Evolutionary conservation across 305 asterid species (phyloP).

Genomic region (Striga hermonthica): DNA sequence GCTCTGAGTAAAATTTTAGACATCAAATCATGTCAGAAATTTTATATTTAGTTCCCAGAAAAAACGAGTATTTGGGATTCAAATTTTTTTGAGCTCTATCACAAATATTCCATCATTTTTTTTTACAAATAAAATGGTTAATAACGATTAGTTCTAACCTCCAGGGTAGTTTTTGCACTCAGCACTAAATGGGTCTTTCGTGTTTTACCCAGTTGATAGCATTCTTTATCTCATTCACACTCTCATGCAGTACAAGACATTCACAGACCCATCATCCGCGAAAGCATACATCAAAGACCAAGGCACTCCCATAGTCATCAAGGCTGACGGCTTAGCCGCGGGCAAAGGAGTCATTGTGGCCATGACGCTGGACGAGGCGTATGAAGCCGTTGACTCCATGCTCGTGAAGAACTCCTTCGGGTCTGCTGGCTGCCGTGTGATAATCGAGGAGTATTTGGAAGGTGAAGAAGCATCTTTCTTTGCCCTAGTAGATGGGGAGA

Average conservation of each 20-base stretch:
- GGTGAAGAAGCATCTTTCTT: slow-evolving; percentile 98
- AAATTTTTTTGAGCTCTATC: too few species aligned
- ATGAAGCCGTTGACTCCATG: slow-evolving; percentile 87
- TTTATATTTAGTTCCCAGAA: too few species aligned
- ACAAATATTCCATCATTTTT: too few species aligned
- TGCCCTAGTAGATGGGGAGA: slow-evolving; percentile 91
- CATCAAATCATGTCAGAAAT: too few species aligned
- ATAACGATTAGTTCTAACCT: too few species aligned
- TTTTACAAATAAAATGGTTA: too few species aligned
- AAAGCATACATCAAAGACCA: slow-evolving; percentile 68
- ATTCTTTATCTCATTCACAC: slow-evolving; percentile 12
- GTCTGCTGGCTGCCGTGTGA: slow-evolving; percentile 72
- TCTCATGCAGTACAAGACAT: slow-evolving; percentile 74
- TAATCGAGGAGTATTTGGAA: slow-evolving; percentile 83
- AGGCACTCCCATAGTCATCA: slow-evolving; percentile 86
- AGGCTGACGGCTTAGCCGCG: slow-evolving; percentile 96
- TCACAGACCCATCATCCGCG: slow-evolving; percentile 64
- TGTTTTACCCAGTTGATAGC: too few species aligned
- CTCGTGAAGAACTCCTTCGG: slow-evolving; percentile 77
- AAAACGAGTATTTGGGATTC: too few species aligned
- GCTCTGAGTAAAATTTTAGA: too few species aligned
- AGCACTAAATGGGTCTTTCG: too few species aligned
- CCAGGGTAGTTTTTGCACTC: too few species aligned
- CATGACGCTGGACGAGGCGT: slow-evolving; percentile 74
- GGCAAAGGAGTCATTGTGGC: slow-evolving; percentile 97